Base-by-base conservation (phyloP, 208 protist species). In the Herpetomonas tarakana region DNA sequence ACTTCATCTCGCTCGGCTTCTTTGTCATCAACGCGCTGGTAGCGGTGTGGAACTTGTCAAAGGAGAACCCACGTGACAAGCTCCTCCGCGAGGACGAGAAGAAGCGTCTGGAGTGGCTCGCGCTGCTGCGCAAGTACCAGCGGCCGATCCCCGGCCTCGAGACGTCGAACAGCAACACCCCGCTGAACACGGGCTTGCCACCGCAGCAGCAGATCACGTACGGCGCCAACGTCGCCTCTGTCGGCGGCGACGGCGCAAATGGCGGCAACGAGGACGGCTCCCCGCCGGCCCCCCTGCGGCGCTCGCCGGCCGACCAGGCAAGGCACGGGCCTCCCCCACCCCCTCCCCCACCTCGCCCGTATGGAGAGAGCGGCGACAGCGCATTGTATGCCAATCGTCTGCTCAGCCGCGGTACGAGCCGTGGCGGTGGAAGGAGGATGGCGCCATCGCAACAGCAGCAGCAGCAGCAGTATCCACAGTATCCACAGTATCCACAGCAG, bases 41-140 rank as follows among this genome's bases (percentile, higher is more conserved):
- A 18, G 71, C 80, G 3, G 25, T 83, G 35, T 71, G 61, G 52
- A 80, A 91, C 50, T 54, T 84, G 30, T 63, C 52, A 9, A 70
- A 74, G 47, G 47, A 88, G 39, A 89, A 89, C 58, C 88, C 88
- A 28, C 68, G 71, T 3, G 68, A 91, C 30, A 44, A 46, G 30
- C 54, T 89, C 47, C 9, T 91, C 55, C 68, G 61, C 46, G 65
- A 78, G 65, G 72, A 83, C 19, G 38, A 57, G 25, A 47, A 52
- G 30, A 78, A 63, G 14, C 58, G 65, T 27, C 52, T 65, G 21
- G 66, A 77, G 64, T 71, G 62, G 68, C 45, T 18, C 0, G 51
- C 26, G 49, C 47, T 51, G 18, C 58, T 81, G 61, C 39, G 35
- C 25, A 7, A 58, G 11, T 18, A 58, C 9, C 38, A 67, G 52